These are phyloP conservation scores for Kluyveromyces sp. DNA, from an alignment of 1,139 yeast species.

Conservation along the genomic window DNA sequence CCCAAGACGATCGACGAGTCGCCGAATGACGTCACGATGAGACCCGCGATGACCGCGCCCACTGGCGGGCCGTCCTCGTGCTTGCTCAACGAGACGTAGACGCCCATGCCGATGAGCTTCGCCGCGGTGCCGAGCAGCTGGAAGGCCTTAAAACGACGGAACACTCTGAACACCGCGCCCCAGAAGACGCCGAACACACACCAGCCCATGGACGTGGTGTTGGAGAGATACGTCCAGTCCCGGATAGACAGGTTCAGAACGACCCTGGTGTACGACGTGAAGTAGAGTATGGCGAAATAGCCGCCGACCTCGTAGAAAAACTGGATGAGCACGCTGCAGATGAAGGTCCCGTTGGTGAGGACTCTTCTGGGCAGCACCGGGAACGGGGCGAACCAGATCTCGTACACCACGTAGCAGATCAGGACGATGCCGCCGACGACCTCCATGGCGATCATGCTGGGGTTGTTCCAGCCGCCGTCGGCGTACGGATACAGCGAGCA, in stretches of 20 bases:
- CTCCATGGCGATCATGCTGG: conserved; percentile 37
- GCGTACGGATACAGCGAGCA: conserved; percentile 33
- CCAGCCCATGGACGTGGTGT: conserved; percentile 33
- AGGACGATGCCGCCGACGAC: conserved; percentile 34
- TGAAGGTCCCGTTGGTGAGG: conserved; percentile 32
- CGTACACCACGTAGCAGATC: conserved; percentile 28
- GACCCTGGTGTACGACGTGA: conserved; percentile 29
- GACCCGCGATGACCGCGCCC: conserved; percentile 26
- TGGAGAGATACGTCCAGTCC: conserved; percentile 35
- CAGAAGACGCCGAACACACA: conserved; percentile 35
- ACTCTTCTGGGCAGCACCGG: conserved; percentile 35
- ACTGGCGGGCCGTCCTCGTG: conserved; percentile 26
- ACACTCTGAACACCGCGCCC: conserved; percentile 29
- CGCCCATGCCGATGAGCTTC: conserved; percentile 31
- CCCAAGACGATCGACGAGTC: conserved; percentile 25
- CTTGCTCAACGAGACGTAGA: conserved; percentile 18
- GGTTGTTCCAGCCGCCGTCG: conserved; percentile 32
- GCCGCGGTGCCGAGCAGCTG: conserved; percentile 31
- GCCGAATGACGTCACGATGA: conserved; percentile 32
- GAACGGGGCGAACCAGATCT: conserved; percentile 30
- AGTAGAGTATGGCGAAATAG: conserved; percentile 25
- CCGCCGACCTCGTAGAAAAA: conserved; percentile 31
- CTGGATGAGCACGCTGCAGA: conserved; percentile 31
- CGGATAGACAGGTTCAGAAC: conserved; percentile 27
- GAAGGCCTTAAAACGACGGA: conserved; percentile 33